A percentile compares a stretch with the other conserved stretches of the same genome.
Evolutionary conservation across 345 rosid species (phyloP).

Genomic region (Tarenaya hassleriana): DNA sequence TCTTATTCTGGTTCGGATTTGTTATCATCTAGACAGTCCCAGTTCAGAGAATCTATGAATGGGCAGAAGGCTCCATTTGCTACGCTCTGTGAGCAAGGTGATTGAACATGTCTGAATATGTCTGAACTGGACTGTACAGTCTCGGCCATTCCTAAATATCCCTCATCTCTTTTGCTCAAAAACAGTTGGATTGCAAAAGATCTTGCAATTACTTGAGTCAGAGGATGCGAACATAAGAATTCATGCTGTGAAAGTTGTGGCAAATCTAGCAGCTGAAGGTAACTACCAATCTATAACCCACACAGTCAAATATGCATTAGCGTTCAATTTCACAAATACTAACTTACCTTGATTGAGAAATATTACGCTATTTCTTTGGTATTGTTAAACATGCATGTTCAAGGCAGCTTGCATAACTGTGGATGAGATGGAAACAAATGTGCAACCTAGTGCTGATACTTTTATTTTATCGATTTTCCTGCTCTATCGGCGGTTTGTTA

Average conservation of each 20-base stretch:
- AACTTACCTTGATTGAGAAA: too few relatives aligned
- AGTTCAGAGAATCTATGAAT: conserved; percentile 45
- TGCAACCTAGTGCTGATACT: too few relatives aligned
- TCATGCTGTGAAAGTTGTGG: conserved; percentile 98
- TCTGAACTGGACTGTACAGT: conserved; percentile 6
- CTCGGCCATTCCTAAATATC: conserved; percentile 14
- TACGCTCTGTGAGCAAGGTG: conserved; percentile 88
- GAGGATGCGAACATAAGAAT: conserved; percentile 91
- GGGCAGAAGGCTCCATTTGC: conserved; percentile 68
- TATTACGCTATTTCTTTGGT: neutral
- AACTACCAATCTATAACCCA: conserved; percentile 11
- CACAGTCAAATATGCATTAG: conserved; percentile 9
- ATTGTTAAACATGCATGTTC: conserved; percentile 9
- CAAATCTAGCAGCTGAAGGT: conserved; percentile 99
- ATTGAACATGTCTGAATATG: neutral
- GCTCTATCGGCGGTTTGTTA: too few relatives aligned
- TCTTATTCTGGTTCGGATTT: conserved; percentile 49
- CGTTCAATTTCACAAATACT: conserved; percentile 1
- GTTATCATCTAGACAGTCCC: conserved; percentile 48
- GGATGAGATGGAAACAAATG: too few relatives aligned
- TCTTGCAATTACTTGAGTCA: conserved; percentile 77
- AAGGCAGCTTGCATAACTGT: too few relatives aligned
- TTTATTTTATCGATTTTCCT: too few relatives aligned
- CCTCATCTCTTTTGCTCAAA: conserved; percentile 10
- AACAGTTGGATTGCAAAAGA: conserved; percentile 86